Evolutionary conservation across 768 basidiomycete genomes (phyloP), one percentile per base, ranked within the genome.

Genomic region (Psilocybe cyanescens): DNA sequence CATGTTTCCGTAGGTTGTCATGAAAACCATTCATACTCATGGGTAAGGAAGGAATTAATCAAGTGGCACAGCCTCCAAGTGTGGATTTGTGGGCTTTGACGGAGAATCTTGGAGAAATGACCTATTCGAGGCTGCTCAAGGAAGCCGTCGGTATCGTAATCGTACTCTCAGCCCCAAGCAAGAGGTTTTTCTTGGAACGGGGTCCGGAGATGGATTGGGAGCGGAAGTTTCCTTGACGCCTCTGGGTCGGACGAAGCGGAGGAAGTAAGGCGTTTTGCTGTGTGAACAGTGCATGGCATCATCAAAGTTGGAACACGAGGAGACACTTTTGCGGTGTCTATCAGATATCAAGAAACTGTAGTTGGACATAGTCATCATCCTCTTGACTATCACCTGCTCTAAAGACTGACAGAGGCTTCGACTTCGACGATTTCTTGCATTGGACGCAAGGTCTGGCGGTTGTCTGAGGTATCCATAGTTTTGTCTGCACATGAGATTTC

Each of bases 321-420:
- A 58, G 64, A 59, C 60, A 65, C 41, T 44, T 61, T 61, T 48
- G 55, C 50, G 60, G 60, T 60, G 60, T 58, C 63, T 55, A 61
- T 55, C 53, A 60, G 53, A 55, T 46, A 46, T 41, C 30, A 37
- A 35, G 54, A 44, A n/a, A 57, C 55, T 48, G 57, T 57, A 35
- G 49, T 58, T 35, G 52, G 30, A 31, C 30, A 33, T 57, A 39
- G 53, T 37, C 29, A 46, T 45, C 29, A 41, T 59, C 47, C 57
- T 56, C 58, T 59, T 55, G 47, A 54, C 62, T 53, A 55, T 58
- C 52, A 59, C 17, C 47, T 54, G 57, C 49, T 24, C 19, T 46
- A 41, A 44, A 55, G 37, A 52, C 35, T 35, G 29, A 49, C 28
- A 19, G 16, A 53, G 51, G 14, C 31, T 12, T 33, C 16, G 33